A percentile compares a stretch with the other conserved stretches of the same genome.
Conservation (phyloP, 2,329 filamentous ascomycete genomes). For the Penicillium glabrum region DNA sequence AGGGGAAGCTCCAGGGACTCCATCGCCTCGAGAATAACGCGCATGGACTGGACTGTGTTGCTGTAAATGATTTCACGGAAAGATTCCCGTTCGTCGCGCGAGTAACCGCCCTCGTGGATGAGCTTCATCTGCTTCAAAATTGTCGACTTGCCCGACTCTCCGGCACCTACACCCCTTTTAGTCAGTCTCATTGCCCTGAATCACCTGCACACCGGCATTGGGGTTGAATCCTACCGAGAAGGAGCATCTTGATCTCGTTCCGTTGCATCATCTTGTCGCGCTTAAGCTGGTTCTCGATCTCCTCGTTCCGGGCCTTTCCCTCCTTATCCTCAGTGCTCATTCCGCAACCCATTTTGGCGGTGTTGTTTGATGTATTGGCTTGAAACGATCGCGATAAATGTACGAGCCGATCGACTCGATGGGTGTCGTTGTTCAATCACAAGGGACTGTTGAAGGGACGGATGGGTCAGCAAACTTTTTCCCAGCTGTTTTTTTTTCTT, state of each 20-base stretch:
- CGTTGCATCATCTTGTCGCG: slow-evolving; percentile 97
- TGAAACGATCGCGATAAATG: slow-evolving; percentile 13
- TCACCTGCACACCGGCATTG: not conserved
- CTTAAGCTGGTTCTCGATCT: slow-evolving; percentile 99
- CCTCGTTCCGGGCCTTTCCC: slow-evolving; percentile 99
- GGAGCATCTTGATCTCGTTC: slow-evolving; percentile 99
- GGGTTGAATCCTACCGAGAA: slow-evolving; percentile 73
- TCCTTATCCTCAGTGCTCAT: slow-evolving; percentile 99
- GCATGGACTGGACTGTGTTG: slow-evolving; percentile 70
- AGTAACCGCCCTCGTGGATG: slow-evolving; percentile 98
- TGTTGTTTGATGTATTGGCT: slow-evolving; percentile 15
- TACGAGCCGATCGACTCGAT: slow-evolving; percentile 12
- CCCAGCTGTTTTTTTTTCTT: not conserved
- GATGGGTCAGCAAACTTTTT: slow-evolving; percentile 7
- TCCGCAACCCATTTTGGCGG: slow-evolving; percentile 93
- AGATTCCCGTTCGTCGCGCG: slow-evolving; percentile 75
- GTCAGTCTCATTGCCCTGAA: not conserved
- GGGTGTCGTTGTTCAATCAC: slow-evolving; percentile 8
- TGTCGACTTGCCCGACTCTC: slow-evolving; percentile 95
- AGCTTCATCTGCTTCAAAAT: slow-evolving; percentile 99
- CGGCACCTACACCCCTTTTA: slow-evolving; percentile 67
- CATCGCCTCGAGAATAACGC: slow-evolving; percentile 68
- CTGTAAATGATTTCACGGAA: slow-evolving; percentile 73
- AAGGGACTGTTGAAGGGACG: slow-evolving; percentile 5
- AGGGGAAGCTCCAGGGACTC: slow-evolving; percentile 74